Conservation (phyloP, 768 basidiomycete genomes). For the Flagelloscypha sp. region DNA sequence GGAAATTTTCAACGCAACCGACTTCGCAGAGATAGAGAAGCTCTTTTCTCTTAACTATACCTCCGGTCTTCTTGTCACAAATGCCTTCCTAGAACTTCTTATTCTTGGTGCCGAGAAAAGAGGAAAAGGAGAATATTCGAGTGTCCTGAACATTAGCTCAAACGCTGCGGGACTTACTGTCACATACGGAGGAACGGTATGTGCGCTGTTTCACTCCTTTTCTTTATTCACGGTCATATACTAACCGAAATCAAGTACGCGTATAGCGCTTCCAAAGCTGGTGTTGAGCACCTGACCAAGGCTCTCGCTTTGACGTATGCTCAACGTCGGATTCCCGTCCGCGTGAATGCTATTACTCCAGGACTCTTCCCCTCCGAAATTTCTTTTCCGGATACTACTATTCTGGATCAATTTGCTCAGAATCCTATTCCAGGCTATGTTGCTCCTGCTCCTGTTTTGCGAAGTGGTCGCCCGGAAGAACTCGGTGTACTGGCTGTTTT, state of each 20-base stretch:
- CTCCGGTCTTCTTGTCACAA: conserved; percentile 18
- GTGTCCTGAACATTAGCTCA: conserved; percentile 20
- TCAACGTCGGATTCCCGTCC: conserved; percentile 13
- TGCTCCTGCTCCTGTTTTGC: not conserved
- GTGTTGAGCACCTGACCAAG: conserved; percentile 18
- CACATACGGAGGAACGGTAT: conserved; percentile 11
- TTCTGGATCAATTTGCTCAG: not conserved
- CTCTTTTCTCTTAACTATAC: conserved; percentile 11
- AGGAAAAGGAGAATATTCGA: conserved; percentile 8
- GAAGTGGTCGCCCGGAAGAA: conserved; percentile 1
- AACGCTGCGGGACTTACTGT: conserved; percentile 12
- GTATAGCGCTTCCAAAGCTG: conserved; percentile 22
- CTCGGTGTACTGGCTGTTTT: not conserved
- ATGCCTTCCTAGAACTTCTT: conserved; percentile 20
- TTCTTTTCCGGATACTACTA: conserved; percentile 10
- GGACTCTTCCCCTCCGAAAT: conserved; percentile 19
- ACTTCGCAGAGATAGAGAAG: conserved; percentile 16
- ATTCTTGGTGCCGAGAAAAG: conserved; percentile 13
- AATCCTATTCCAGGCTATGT: not conserved
- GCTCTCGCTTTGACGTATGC: conserved; percentile 21
- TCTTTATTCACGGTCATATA: not conserved
- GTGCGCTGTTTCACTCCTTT: conserved; percentile 1
- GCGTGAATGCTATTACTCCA: conserved; percentile 21
- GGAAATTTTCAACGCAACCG: conserved; percentile 17
- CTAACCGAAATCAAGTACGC: conserved; percentile 14